Evolutionary conservation across 331 rosid genomes (phyloP), one percentile per base, ranked within the genome.

Genomic region (Prunus yedoensis): DNA sequence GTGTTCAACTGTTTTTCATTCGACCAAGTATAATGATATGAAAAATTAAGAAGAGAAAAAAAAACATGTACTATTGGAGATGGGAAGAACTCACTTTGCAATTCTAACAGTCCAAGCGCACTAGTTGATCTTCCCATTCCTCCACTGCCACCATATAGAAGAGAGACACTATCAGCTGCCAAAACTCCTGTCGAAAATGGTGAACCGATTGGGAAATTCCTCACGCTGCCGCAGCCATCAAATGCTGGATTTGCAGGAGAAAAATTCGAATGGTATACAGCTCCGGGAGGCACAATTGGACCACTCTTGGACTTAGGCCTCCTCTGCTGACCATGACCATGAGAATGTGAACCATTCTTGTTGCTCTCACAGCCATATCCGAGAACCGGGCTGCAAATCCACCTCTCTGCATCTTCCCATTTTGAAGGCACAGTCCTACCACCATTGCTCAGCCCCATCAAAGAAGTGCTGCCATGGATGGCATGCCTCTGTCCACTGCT

Each of bases 381-480:
- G 1, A 83, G 74, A 75, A 89, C 69, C 1, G 98, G 98, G 81
- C 98, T 94, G 74, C 88, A 88, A 80, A 94, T 94, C 98, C 98
- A 94, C 80, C 98, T 83, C 87, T 94, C 98, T 3, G 98, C 97
- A 66, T 94, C 97, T 60, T 94, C 98, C 98, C 98, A 94, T 79
- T 94, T 94, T 3, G 98, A 94, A 14, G 97, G 97, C 66, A 90
- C 5, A 35, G 96, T 72, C 82, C 96, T 87, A 28, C 97, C 98
- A 60, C 96, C 88, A 71, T 79, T 25, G n/a, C 35, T 86, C 81
- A 90, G 87, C 2, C 91, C 84, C 73, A 89, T 78, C 74, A 89
- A 75, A n/a, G 89, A 78, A 23, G 83, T 82, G 82, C 79, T 71
- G 43, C 43, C 80, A 15, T 18, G 30, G 67, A 18, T 10, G 58